Percentiles rank a stretch among this genome's conserved stretches.
phyloP scores from a whole-genome alignment of 176 grass and related monocot genomes.

The Poa pratensis region DNA sequence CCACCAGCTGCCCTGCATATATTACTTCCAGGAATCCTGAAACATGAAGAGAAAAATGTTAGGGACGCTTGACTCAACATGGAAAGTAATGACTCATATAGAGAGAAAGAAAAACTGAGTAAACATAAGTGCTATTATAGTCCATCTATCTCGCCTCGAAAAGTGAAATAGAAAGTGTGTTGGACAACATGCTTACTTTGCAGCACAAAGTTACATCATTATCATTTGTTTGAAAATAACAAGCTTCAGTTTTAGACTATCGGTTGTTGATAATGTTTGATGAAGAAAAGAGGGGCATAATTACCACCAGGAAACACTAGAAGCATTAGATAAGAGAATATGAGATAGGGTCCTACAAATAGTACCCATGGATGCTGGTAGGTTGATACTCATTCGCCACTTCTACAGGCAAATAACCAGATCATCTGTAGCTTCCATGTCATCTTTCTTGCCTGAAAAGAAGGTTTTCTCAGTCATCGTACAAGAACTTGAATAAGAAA shows the following conservation, averaged over 20 bases:
- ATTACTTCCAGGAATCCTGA: neutral
- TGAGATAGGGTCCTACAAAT: neutral
- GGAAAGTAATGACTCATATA: neutral
- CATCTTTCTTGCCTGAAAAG: slow-evolving; percentile 5
- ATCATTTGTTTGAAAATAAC: neutral
- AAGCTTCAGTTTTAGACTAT: neutral
- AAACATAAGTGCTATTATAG: neutral
- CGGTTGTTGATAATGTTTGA: neutral
- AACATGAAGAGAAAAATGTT: neutral
- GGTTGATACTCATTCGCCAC: neutral
- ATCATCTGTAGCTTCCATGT: neutral
- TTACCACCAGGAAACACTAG: neutral
- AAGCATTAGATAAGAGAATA: neutral
- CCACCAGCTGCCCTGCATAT: neutral
- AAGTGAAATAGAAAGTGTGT: neutral
- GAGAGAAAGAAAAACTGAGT: neutral
- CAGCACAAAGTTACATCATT: neutral
- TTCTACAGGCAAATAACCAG: neutral
- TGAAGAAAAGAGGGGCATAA: neutral
- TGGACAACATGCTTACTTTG: neutral
- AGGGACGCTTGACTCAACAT: neutral
- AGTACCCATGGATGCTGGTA: neutral
- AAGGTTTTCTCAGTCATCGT: neutral
- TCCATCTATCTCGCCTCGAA: neutral
- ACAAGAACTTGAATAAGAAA: neutral